Evolutionary conservation across 129 eudicot genomes (phyloP).

Genomic region (Tagetes erecta): DNA sequence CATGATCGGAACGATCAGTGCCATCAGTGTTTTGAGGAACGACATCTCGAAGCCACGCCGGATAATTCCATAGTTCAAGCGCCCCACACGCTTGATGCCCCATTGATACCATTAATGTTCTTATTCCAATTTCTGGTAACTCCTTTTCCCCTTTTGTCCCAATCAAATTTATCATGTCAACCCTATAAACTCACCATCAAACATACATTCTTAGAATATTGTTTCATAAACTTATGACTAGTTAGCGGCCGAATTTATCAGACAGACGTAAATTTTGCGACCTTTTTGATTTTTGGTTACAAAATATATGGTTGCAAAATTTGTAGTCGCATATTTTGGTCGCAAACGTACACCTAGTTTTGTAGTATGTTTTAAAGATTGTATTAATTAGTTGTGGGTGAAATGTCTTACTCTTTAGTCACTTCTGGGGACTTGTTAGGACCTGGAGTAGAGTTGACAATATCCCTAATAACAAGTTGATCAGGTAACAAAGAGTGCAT

Average conservation of each 20-base stretch:
- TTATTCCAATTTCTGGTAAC: conserved; percentile 45
- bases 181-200: conserved; percentile 29
- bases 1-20: conserved; percentile 47
- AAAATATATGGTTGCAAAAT: too few species aligned
- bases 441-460: conserved; percentile 41
- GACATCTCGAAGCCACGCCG: conserved; percentile 48
- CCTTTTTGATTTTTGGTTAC: too few species aligned
- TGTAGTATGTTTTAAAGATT: too few species aligned
- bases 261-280: too few species aligned
- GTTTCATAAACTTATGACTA: background rate
- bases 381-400: background rate
- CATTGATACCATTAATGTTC: conserved; percentile 64
- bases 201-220: background rate
- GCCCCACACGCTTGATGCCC: conserved; percentile 78
- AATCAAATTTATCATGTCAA: conserved; percentile 43
- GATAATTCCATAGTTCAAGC: conserved; percentile 67
- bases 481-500: conserved; percentile 68
- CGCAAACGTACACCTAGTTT: too few species aligned
- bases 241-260: too few species aligned
- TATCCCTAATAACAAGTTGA: conserved; percentile 46
- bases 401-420: conserved; percentile 36
- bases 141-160: conserved; percentile 43
- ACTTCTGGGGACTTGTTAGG: conserved; percentile 55
- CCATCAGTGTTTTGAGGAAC: conserved; percentile 50
- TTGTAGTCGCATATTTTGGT: too few species aligned